A percentile compares a stretch with the other conserved stretches of the same genome.
Evolutionary conservation across 2,329 filamentous ascomycete species (phyloP).

Genomic region (Hysterium pulicare): DNA sequence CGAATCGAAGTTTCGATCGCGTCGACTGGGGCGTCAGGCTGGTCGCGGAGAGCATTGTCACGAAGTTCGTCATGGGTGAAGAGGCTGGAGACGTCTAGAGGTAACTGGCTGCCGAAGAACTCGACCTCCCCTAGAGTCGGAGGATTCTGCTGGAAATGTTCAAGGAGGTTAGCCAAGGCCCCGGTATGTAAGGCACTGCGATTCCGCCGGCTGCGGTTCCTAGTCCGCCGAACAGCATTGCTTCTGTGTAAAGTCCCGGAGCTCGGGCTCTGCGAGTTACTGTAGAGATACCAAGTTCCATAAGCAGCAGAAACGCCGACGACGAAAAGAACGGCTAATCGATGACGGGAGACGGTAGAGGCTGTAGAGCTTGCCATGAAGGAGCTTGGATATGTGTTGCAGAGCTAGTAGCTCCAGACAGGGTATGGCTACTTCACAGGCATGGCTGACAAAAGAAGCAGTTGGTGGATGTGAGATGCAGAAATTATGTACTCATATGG

Average conservation of each 20-base stretch:
- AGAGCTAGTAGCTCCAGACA: slow-evolving; percentile 1
- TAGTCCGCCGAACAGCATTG: slow-evolving; percentile 61
- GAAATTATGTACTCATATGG: too few species aligned
- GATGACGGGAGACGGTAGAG: slow-evolving; percentile 36
- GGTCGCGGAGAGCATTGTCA: slow-evolving; percentile 14
- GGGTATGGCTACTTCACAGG: not conserved
- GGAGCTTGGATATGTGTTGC: too few species aligned
- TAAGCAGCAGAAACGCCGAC: slow-evolving; percentile 57
- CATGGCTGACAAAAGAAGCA: slow-evolving; percentile 1
- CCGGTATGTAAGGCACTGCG: not conserved
- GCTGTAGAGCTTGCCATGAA: slow-evolving; percentile 33
- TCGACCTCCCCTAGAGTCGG: slow-evolving; percentile 23
- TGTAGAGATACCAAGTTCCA: slow-evolving; percentile 59
- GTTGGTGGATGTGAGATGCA: too few species aligned
- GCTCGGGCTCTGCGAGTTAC: slow-evolving; percentile 28
- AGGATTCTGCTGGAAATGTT: slow-evolving; percentile 16
- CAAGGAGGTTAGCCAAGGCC: slow-evolving; percentile 2
- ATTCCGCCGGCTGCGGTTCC: slow-evolving; percentile 29
- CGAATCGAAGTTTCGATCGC: slow-evolving; percentile 18
- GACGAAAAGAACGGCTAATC: slow-evolving; percentile 51
- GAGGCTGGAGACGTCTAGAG: slow-evolving; percentile 21
- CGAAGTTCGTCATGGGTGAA: slow-evolving; percentile 19
- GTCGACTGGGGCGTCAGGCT: slow-evolving; percentile 18
- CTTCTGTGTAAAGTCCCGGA: slow-evolving; percentile 55
- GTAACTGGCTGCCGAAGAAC: slow-evolving; percentile 21